Conservation (phyloP, 768 basidiomycete genomes). For the Trametes cingulata region DNA sequence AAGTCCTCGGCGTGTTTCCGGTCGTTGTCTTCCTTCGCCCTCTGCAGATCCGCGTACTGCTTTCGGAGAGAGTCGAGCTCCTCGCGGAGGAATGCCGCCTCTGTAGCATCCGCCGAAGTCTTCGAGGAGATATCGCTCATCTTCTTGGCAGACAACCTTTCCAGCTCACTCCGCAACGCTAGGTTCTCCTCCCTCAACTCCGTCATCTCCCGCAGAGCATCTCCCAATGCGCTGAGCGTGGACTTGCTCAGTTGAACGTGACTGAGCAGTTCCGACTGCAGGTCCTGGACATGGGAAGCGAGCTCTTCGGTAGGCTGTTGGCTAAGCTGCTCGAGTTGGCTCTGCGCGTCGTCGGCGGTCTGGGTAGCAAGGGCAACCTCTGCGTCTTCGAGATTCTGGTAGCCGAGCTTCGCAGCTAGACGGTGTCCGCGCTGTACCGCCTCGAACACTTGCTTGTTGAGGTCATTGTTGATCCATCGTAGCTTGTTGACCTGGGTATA, state of each 20-base stretch:
- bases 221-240: conserved; percentile 10
- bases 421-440: conserved; percentile 37
- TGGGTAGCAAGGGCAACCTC: conserved; percentile 32
- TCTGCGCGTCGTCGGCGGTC: conserved; percentile 3
- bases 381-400: conserved; percentile 43
- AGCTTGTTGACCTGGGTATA: conserved; percentile 31
- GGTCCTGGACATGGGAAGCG: conserved; percentile 10
- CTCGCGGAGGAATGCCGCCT: neutral
- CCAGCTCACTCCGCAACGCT: neutral
- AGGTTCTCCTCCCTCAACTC: conserved; percentile 16
- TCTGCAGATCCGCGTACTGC: conserved; percentile 45
- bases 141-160: neutral
- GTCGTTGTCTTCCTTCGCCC: conserved; percentile 46
- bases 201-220: conserved; percentile 16
- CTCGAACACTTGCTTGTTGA: conserved; percentile 42
- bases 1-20: conserved; percentile 53
- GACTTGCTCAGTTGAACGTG: conserved; percentile 18
- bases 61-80: conserved; percentile 9
- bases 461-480: conserved; percentile 37
- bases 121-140: neutral
- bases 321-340: conserved; percentile 14
- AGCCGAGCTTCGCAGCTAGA: conserved; percentile 47
- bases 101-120: neutral
- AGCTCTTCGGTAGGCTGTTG: conserved; percentile 13
- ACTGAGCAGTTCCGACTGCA: conserved; percentile 17